Evolutionary conservation across 2,329 filamentous ascomycete species (phyloP), one percentile per base, ranked within the genome.

Genomic region (Magnaporthales sp.): DNA sequence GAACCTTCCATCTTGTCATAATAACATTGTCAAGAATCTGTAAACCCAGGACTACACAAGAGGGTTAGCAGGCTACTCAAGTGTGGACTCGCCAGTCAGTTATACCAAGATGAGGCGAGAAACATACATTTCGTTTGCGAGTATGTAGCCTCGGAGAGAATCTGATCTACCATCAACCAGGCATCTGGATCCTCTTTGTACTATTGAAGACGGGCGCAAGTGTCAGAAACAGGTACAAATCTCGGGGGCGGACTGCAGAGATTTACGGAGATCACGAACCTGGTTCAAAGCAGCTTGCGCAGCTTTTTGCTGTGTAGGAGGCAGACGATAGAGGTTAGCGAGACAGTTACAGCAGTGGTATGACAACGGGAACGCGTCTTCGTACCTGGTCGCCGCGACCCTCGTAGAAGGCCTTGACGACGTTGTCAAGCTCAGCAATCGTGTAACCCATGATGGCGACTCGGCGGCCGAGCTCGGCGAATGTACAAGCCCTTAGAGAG

Each of bases 111-210:
- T 26, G 46, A 11, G 2, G 46, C 38, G n/a, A n/a, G 46, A 19
- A 22, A 46, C 54, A 32, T 61, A 66, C 64, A 99, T 83, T 99
- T 99, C 69, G 95, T 99, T 80, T 98, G 93, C 66, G 92, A 89
- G 77, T 97, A 96, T 77, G 90, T 90, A 70, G 95, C 91, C 78
- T 96, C 91, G 79, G 94, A 90, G 69, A 99, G 86, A 75, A 99
- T 97, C 81, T 97, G 93, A 77, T 97, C 95, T 74, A 98, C 95
- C 77, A 97, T 87, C 71, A 98, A 86, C 95, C 95, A 99, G 68
- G 95, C 90, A 82, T 99, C 95, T 67, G 94, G 93, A 75, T 98
- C 96, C 83, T 98, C 95, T 80, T 98, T 98, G 86, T 99, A 99
- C 92, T 66, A 22, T 66, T 61, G 11, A 56, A 19, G 38, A 27